Evolutionary conservation across 176 grass and related monocot species (phyloP), one percentile per base, ranked within the genome.

Genomic region (Chrysopogon serrulatus): DNA sequence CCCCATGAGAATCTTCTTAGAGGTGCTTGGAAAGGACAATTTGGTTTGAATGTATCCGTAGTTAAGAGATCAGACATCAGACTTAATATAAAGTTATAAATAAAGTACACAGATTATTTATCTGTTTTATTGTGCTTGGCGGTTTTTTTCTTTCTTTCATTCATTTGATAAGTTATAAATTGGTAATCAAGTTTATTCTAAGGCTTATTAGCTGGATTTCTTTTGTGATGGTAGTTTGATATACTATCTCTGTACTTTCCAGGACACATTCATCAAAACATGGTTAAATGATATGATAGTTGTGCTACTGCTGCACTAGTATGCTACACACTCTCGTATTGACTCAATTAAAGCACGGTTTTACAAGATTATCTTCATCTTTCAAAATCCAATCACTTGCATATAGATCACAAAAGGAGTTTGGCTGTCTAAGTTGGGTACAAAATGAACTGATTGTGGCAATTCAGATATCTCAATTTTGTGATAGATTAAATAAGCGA

Each of bases 341-440:
- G 83, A 28, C n/a, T 71, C 10, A 75, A 15, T 33, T 48, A 34
- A 42, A 45, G 15, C 24, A 42, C 62, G 18, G 21, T 81, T 75
- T 11, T 19, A 31, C 27, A 60, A 37, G 37, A 62, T n/a, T 26
- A 24, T 66, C 32, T 30, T 86, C 42, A 76, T 87, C 39, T 60
- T 36, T 76, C 33, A 32, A 87, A 76, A 76, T 35, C 71, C 37
- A 62, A 83, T 19, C 34, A 62, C 63, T 72, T 72, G 26, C 28
- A 45, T 19, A 9, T 73, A 10, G 7, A 42, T 59, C 8, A 26
- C 12, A 16, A 37, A 42, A 32, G 10, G 9, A 19, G 31, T 43
- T 68, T 37, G 2, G 43, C 61, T 6, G 14, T 79, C 39, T n/a
- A 65, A 65, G 23, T 86, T 45, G 84, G 32, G 31, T 73, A 54